Base-by-base conservation (phyloP, 352 stramenopile species). In the Halophytophthora batemanensis region DNA sequence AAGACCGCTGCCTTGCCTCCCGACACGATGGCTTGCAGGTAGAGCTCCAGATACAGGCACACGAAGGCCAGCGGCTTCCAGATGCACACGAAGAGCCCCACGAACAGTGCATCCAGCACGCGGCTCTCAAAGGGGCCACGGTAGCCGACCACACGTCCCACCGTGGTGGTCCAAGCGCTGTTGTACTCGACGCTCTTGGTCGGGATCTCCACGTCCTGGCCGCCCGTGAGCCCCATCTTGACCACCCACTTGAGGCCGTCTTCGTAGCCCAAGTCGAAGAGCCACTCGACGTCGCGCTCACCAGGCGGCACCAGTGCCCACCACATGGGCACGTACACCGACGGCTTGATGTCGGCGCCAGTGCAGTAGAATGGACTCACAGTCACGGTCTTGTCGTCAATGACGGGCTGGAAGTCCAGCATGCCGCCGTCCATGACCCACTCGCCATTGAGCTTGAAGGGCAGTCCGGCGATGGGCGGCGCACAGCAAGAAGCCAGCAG, bases 241-340 rank as follows among this genome's bases (percentile, higher is more conserved):
- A 72, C 56, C 11, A 85, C 77, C 82, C 82, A 92, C 35, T 67
- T 77, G 22, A 89, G 71, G 21, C 71, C 78, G 53, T 92, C 84
- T 52, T 86, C 72, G 43, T 93, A 91, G n/a, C 85, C 83, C 23
- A 94, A 51, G 40, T 95, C 74, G 44, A 93, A 92, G 17, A 96
- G 62, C 84, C 86, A 95, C 56, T 88, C 61, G 31, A 95, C 69
- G 48, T 91, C 77, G 13, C 78, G 69, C 36, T 71, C 59, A 7
- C 66, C 70, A 0, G 85, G 82, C 17, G 86, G 84, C 46, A 89
- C 74, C 28, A 93, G 2, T 1, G 73, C 78, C 86, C 86, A 96
- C 82, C 84, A 93, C 73, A 95, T 84, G 2, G 86, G 86, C 53
- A 96, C 82, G 52, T 95, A 96, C n/a, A 83, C 77, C 31, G 81